Conservation (phyloP, 495 filamentous ascomycete genomes). For the Astrothelium macrocarpum region DNA sequence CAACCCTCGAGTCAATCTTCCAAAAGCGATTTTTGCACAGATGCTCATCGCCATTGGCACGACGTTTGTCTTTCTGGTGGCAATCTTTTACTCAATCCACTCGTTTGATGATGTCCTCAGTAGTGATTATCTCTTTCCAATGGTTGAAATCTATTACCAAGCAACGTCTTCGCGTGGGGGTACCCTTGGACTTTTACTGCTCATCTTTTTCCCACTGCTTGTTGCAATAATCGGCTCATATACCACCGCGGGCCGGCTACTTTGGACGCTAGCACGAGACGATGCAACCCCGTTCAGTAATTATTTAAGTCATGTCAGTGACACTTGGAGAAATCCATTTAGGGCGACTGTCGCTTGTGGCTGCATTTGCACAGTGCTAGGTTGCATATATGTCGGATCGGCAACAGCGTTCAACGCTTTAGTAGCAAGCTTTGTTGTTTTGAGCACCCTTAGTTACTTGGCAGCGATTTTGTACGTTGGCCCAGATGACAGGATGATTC, state of each 20-base stretch:
- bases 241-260: constrained; percentile 60
- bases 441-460: constrained; percentile 45
- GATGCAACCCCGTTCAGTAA: constrained; percentile 41
- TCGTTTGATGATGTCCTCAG: constrained; percentile 50
- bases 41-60: constrained; percentile 46
- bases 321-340: constrained; percentile 25
- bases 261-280: constrained; percentile 75
- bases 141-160: constrained; percentile 69
- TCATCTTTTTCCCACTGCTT: background rate
- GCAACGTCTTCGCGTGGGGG: constrained; percentile 54
- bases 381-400: constrained; percentile 45
- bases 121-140: constrained; percentile 46
- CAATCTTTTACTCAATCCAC: constrained; percentile 60
- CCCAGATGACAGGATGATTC: constrained; percentile 36
- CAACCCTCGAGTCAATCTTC: constrained; percentile 23
- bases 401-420: constrained; percentile 46
- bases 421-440: constrained; percentile 53
- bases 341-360: constrained; percentile 45
- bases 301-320: background rate
- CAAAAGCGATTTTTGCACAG: constrained; percentile 21
- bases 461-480: background rate
- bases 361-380: constrained; percentile 38
- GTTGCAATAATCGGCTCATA: constrained; percentile 45
- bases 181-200: constrained; percentile 49
- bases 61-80: constrained; percentile 65